Conservation (phyloP, 371 early-diverging fungal species). For the Mortierella sp. region DNA sequence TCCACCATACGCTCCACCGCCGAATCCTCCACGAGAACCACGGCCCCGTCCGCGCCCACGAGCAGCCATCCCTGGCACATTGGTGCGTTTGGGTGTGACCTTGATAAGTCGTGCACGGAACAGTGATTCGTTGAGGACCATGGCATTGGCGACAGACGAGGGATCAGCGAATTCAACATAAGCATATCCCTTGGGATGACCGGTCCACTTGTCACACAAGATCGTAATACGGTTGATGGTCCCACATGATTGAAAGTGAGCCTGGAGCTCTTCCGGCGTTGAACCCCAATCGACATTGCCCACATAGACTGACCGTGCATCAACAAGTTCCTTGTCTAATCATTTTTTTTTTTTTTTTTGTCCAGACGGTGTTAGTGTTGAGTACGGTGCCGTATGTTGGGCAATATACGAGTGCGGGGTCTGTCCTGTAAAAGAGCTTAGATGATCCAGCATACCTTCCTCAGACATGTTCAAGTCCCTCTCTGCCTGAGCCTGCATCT, state of each 20-base stretch:
- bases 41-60: constrained; percentile 70
- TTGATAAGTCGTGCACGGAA: constrained; percentile 91
- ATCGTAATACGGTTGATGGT: constrained; percentile 97
- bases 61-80: constrained; percentile 86
- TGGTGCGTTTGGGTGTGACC: constrained; percentile 94
- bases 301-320: constrained; percentile 93
- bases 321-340: constrained; percentile 84
- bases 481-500: constrained; percentile 91
- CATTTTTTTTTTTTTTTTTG: too few species aligned
- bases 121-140: constrained; percentile 88
- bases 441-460: too few species aligned
- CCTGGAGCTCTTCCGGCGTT: constrained; percentile 96
- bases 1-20: constrained; percentile 38
- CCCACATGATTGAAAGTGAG: constrained; percentile 97
- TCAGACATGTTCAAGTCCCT: constrained; percentile 76
- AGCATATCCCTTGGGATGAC: constrained; percentile 98
- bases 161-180: constrained; percentile 97
- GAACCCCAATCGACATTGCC: constrained; percentile 97
- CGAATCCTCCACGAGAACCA: constrained; percentile 25
- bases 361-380: neutral
- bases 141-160: constrained; percentile 84
- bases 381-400: too few species aligned
- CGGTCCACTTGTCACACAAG: constrained; percentile 93
- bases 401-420: too few species aligned
- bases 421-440: too few species aligned